Base-by-base conservation (phyloP, 139 green algal species). In the Haematococcus lacustris region DNA sequence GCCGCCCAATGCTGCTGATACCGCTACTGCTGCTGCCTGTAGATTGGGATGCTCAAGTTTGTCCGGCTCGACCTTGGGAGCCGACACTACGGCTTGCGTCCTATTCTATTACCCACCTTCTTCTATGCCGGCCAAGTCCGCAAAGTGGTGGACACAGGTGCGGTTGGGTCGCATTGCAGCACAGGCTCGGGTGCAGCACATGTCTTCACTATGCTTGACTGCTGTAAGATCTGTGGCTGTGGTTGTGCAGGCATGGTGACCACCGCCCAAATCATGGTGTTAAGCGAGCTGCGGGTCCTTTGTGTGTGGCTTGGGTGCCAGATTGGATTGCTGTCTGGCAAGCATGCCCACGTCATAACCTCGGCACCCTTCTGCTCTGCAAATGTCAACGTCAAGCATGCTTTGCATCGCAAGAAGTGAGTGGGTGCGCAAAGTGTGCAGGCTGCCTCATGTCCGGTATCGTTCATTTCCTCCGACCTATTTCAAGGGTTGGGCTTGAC, bases 61-160 rank as follows among this genome's bases (percentile, higher is more conserved):
- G 79, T 85, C 51, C 68, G 75, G 23, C 79, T 85, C 35, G 79
- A 85, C 53, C 68, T 81, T 62, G 79, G 79, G 32, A 75, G 68
- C 51, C 67, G 69, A 62, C 33, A 51, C 1, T 76, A 80, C 50
- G 86, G 86, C 64, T 83, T 91, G 78, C 73, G 85, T 2, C 86
- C 86, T 40, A 84, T 91, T 70, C 84, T 91, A 76, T 73, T 91
- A 51, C 86, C 86, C 67, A 78, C 88, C 26, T 90, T 91, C 78
- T 91, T 91, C 76, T 91, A 91, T 61, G 86, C 84, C 50, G 86
- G 86, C 37, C 86, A 91, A 76, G 76, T 88, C 41, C 59, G 74
- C 2, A 80, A 80, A 47, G 74, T 74, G 35, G 62, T 43, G 7
- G 33, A 68, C 62, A 68, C 62, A 25, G 33, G 33, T 68, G 33